These are phyloP conservation scores for Ascosphaera acerosa DNA, from an alignment of 2,329 filamentous ascomycete genomes.

Conservation along the genomic window DNA sequence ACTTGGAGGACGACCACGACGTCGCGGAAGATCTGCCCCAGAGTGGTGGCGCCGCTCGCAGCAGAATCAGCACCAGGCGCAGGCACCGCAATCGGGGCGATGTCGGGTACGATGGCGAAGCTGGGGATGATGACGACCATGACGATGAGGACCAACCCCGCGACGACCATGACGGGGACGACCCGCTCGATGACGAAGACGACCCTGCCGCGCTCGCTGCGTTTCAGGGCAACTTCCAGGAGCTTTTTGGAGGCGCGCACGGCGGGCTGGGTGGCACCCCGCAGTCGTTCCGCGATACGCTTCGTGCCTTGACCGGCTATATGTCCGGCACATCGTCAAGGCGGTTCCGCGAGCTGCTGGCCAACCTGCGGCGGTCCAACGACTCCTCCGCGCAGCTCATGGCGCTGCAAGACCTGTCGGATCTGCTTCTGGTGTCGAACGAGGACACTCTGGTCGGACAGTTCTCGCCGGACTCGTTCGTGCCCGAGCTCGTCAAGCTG, in stretches of 20 bases:
- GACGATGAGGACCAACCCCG: slow-evolving; percentile 35
- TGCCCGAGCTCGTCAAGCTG: slow-evolving; percentile 73
- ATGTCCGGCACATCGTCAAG: slow-evolving; percentile 61
- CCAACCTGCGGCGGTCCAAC: slow-evolving; percentile 55
- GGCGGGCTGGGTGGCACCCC: too few relatives aligned
- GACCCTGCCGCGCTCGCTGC: too few relatives aligned
- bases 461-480: slow-evolving; percentile 80
- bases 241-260: too few relatives aligned
- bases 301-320: slow-evolving; percentile 73
- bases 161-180: slow-evolving; percentile 38
- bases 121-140: slow-evolving; percentile 26
- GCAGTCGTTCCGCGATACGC: too few relatives aligned
- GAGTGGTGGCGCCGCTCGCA: too few relatives aligned
- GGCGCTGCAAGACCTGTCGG: slow-evolving; percentile 76
- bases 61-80: too few relatives aligned
- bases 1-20: too few relatives aligned
- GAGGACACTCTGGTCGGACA: slow-evolving; percentile 91
- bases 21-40: too few relatives aligned
- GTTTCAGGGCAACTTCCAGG: too few relatives aligned
- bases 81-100: slow-evolving; percentile 33
- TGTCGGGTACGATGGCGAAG: slow-evolving; percentile 17
- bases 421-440: slow-evolving; percentile 79
- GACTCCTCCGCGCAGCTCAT: slow-evolving; percentile 74
- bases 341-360: slow-evolving; percentile 55
- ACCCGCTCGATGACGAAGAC: slow-evolving; percentile 42